Evolutionary conservation across 176 grass and related monocot species (phyloP).

Genomic region (Phragmites australis): DNA sequence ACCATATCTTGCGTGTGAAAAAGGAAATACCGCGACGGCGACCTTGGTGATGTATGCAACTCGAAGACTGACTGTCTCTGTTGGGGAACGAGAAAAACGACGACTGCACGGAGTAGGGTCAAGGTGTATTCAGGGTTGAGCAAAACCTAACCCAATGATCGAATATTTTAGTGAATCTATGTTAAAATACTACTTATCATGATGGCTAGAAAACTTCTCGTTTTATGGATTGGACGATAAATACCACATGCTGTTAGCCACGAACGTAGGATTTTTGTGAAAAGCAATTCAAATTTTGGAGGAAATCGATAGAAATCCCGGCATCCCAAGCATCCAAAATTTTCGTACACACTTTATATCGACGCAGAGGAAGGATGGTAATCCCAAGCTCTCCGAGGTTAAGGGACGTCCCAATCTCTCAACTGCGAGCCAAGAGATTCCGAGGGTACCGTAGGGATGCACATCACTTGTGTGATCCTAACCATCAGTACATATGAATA

Average conservation of each 20-base stretch:
- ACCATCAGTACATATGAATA: neutral
- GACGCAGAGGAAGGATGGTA: neutral
- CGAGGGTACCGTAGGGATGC: constrained; percentile 7
- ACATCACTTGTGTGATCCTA: neutral
- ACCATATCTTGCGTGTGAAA: neutral
- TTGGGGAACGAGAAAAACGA: too few species aligned
- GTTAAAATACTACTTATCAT: neutral
- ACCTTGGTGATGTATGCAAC: too few species aligned
- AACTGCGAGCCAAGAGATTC: constrained; percentile 38
- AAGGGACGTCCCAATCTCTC: neutral
- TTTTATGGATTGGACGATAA: neutral
- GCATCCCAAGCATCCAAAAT: neutral
- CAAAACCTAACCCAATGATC: neutral
- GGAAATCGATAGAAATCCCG: neutral
- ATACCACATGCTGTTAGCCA: too few species aligned
- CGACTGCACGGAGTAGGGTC: neutral
- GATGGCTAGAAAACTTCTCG: neutral
- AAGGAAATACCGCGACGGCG: too few species aligned
- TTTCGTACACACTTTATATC: neutral
- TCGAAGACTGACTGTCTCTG: too few species aligned
- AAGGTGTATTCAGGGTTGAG: neutral
- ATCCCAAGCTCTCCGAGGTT: neutral
- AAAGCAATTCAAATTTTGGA: neutral
- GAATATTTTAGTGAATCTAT: neutral
- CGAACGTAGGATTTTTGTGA: too few species aligned